Evolutionary conservation across 352 stramenopile species (phyloP).

Genomic region (Globisporangium paroecandrum): DNA sequence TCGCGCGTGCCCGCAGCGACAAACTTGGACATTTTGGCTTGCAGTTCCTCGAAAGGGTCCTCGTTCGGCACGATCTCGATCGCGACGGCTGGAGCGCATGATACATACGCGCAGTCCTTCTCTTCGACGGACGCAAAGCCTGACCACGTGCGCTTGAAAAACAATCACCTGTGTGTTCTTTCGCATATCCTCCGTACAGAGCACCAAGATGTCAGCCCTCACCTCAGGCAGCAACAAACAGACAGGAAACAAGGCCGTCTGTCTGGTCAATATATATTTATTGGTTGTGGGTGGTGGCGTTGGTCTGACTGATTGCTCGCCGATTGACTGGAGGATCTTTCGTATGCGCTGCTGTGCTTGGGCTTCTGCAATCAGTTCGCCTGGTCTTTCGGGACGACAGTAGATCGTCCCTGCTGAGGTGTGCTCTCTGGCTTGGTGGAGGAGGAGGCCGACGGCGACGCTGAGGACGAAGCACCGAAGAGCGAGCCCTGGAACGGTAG

Average conservation of each 20-base stretch:
- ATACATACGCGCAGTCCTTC: neutral
- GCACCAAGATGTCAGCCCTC: neutral
- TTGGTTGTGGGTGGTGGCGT: neutral
- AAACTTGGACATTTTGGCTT: neutral
- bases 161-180: too few relatives aligned
- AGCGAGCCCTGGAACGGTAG: conserved; percentile 65
- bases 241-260: neutral
- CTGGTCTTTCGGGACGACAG: conserved; percentile 25
- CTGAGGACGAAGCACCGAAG: conserved; percentile 25
- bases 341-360: neutral
- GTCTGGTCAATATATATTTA: conserved; percentile 9
- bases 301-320: neutral
- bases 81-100: neutral
- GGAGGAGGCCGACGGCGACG: neutral
- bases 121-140: neutral
- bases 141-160: neutral
- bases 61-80: neutral
- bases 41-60: neutral
- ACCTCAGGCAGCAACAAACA: neutral
- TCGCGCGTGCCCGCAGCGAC: neutral
- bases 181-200: too few relatives aligned
- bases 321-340: neutral
- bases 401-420: conserved; percentile 23
- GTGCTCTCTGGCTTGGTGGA: neutral
- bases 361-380: neutral